phyloP scores from a whole-genome alignment of 306 rosid genomes.

The Neltuma alba region DNA sequence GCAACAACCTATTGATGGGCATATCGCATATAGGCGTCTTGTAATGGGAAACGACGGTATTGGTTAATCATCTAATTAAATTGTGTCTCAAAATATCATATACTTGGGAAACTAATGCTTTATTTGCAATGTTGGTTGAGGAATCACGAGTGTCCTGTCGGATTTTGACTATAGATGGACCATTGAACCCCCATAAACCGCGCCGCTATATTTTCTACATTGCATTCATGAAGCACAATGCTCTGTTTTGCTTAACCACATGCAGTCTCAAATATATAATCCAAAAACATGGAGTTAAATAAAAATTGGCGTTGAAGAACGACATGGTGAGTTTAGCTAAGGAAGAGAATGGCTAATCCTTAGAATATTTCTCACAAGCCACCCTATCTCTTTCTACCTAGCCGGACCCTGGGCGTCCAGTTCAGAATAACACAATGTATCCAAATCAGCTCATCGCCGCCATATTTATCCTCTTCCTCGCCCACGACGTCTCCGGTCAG shows the following conservation, averaged over 20 bases:
- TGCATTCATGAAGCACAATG: not conserved
- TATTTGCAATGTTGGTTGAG: not conserved
- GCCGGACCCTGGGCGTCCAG: not conserved
- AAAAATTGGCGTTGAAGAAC: not conserved
- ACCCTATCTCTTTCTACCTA: not conserved
- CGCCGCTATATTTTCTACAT: not conserved
- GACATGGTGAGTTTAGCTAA: not conserved
- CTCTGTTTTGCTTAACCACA: not conserved
- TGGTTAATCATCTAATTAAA: not conserved
- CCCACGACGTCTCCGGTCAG: not conserved
- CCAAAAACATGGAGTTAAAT: not conserved
- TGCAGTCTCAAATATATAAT: not conserved
- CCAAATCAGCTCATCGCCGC: not conserved
- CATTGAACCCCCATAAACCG: constrained; percentile 32
- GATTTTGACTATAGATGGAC: constrained; percentile 31
- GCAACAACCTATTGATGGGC: too few relatives aligned
- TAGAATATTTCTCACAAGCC: not conserved
- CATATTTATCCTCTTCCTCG: not conserved
- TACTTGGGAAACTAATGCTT: not conserved
- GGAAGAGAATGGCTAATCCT: not conserved
- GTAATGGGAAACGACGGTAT: not conserved
- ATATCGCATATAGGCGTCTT: not conserved
- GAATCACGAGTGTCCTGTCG: not conserved
- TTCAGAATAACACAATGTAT: constrained; percentile 1
- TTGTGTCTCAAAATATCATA: not conserved